Base-by-base conservation (phyloP, 1,284 basidiomycete genomes). In the Microbotryomycetes sp. region DNA sequence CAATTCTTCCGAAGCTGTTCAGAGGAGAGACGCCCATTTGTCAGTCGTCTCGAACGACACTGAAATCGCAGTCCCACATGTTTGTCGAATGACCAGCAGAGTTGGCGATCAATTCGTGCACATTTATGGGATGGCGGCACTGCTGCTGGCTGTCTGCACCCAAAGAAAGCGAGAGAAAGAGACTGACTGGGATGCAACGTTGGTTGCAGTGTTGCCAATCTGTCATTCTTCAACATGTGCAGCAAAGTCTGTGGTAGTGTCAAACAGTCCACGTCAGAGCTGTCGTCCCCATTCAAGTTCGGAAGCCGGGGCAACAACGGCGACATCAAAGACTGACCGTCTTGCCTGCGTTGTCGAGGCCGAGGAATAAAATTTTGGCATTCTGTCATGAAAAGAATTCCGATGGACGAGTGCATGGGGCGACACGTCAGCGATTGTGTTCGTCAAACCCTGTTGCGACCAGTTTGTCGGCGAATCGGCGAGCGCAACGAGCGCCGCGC, bases 211-310 rank as follows among this genome's bases (percentile, higher is more conserved):
- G 92, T 96, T 28, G 96, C 96, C 64, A 98, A 83, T 72, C 96
- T 85, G 81, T 98, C 96, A 75, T 98, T 99, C 84, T 99, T 99
- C 75, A 99, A 83, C 96, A 98, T 98, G 80, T 99, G 96, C 71
- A 98, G 80, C 56, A 98, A 83, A 47, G 96, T 98, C 93, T 98
- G 74, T 19, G 3, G n/a, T n/a, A n/a, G n/a, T 9, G n/a, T 42
- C 19, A 28, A 30, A 42, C 47, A 48, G 6, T 3, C 23, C 2
- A 6, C 14, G 54, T 25, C 23, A n/a, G 54, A 26, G 26, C 16
- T 12, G 42, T 28, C 19, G 53, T 46, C 50, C 46, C 2, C 45
- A n/a, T 16, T n/a, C 15, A 23, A 12, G 28, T 22, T 23, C 36
- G n/a, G 12, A 47, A 22, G 25, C 25, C 32, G 46, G 30, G 47